Percentiles rank a stretch among this genome's conserved stretches.
Evolutionary conservation across 1,284 basidiomycete species (phyloP).

Genomic region (Schizophyllum commune): DNA sequence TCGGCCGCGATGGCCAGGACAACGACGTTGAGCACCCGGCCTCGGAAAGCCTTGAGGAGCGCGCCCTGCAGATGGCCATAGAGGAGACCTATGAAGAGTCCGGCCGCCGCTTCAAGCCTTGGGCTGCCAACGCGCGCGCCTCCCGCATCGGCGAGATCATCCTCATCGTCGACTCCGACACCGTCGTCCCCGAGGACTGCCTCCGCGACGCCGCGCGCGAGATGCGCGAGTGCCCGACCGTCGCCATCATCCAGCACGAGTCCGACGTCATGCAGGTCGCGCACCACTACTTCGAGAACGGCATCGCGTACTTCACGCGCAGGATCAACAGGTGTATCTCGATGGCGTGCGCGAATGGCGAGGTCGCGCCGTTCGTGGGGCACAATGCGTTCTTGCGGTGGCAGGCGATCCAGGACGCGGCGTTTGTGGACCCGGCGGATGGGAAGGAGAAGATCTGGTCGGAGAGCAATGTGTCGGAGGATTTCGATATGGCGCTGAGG

Average conservation of each 20-base stretch:
- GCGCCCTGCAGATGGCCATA: constrained; percentile 50
- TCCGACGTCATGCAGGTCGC: constrained; percentile 77
- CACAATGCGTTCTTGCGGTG: constrained; percentile 85
- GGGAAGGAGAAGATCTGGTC: constrained; percentile 67
- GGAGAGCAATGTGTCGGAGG: constrained; percentile 77
- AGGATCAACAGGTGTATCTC: constrained; percentile 52
- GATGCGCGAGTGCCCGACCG: constrained; percentile 60
- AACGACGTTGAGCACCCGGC: constrained; percentile 13
- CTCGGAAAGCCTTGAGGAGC: constrained; percentile 13
- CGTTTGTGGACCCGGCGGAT: constrained; percentile 62
- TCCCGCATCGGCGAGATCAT: constrained; percentile 58
- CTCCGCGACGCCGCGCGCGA: constrained; percentile 78
- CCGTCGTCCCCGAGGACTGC: constrained; percentile 75
- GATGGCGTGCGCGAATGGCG: constrained; percentile 69
- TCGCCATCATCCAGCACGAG: constrained; percentile 78
- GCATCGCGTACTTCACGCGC: constrained; percentile 75
- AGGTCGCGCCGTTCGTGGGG: constrained; percentile 80
- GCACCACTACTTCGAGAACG: constrained; percentile 81
- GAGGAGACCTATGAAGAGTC: constrained; percentile 58
- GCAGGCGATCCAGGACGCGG: constrained; percentile 75
- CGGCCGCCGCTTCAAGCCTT: constrained; percentile 44
- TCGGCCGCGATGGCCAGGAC: constrained; percentile 29
- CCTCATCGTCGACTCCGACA: constrained; percentile 74
- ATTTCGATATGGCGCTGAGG: constrained; percentile 64
- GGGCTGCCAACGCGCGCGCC: constrained; percentile 57